These are phyloP conservation scores for Daldinia caldariorum DNA, from an alignment of 495 filamentous ascomycete genomes.

Conservation along the genomic window DNA sequence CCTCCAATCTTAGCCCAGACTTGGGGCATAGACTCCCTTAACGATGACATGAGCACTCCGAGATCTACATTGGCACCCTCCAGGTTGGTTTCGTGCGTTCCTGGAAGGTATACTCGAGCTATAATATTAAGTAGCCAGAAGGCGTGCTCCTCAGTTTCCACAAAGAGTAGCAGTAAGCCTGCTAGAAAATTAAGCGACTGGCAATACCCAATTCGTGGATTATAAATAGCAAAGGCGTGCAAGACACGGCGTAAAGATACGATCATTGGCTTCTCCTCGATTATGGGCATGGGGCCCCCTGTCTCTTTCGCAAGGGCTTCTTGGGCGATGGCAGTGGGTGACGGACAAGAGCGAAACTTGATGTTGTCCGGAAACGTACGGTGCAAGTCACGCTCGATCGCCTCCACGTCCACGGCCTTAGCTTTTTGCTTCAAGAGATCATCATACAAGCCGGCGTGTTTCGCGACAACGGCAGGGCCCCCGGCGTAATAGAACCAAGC, in stretches of 20 bases:
- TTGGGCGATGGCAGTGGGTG: constrained; percentile 42
- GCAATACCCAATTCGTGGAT: constrained; percentile 91
- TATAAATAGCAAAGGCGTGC: constrained; percentile 88
- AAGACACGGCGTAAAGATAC: constrained; percentile 83
- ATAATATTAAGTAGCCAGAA: constrained; percentile 97
- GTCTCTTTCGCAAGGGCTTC: constrained; percentile 35
- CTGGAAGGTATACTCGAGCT: constrained; percentile 85
- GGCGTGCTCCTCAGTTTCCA: constrained; percentile 84
- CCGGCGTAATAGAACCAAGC: constrained; percentile 99
- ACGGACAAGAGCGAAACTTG: constrained; percentile 63
- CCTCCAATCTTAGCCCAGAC: constrained; percentile 91
- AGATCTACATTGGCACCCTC: constrained; percentile 96
- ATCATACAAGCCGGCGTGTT: constrained; percentile 78
- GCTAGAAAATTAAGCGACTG: constrained; percentile 97
- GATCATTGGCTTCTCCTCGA: constrained; percentile 79
- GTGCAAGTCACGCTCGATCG: constrained; percentile 94
- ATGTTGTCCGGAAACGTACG: constrained; percentile 97
- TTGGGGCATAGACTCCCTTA: constrained; percentile 84
- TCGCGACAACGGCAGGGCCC: constrained; percentile 77
- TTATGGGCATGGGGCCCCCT: constrained; percentile 42
- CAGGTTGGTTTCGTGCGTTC: constrained; percentile 89
- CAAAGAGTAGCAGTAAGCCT: constrained; percentile 92
- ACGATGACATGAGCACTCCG: constrained; percentile 85
- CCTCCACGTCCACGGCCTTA: constrained; percentile 78
- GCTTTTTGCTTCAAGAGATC: constrained; percentile 71